Evolutionary conservation across 495 filamentous ascomycete genomes (phyloP), one percentile per base, ranked within the genome.

Genomic region (Lasiosphaeria miniovina): DNA sequence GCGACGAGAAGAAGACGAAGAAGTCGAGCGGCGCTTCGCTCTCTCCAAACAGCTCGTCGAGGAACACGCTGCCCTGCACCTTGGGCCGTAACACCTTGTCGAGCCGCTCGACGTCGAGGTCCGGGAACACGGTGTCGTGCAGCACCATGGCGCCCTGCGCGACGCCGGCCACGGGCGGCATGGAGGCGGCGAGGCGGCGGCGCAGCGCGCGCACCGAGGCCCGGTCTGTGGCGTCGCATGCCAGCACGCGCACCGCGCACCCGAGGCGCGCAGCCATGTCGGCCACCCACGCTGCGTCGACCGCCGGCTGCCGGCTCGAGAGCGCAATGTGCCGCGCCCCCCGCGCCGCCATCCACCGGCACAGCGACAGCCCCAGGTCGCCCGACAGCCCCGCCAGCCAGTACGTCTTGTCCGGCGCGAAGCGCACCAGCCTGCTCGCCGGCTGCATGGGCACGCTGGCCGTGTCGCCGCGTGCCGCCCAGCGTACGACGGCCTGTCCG

Each of bases 291-390:
- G 24, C 36, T 3, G 67, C 17, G 36, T 83, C 71, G 8, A 83
- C 63, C n/a, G 14, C 49, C 9, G 36, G 40, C 4, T 35, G 14
- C 8, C 84, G 78, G 58, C 82, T 87, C 0, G 80, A 74, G 2
- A 86, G 51, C n/a, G 70, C 74, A n/a, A 87, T 62, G 56, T 77
- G 72, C 8, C 69, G 48, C 4, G 84, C 83, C 0, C 83, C 83
- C 50, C 78, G 71, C 0, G 36, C 7, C 3, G 75, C 69, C 82
- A 86, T 84, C 80, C 80, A 86, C 15, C 76, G 60, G 51, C 76
- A 78, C 0, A 85, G 62, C 0, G 82, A 80, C 14, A 68, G 61
- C 5, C 82, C 84, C 4, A 85, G 65, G 5, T 68, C 67, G 9
- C 80, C 76, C 9, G 72, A 79, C 1, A 84, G 63, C 5, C 84